A percentile compares a stretch with the other conserved stretches of the same genome.
These are phyloP conservation scores for Arthroderma sp. DNA, from an alignment of 2,329 filamentous ascomycete genomes.

Conservation along the genomic window DNA sequence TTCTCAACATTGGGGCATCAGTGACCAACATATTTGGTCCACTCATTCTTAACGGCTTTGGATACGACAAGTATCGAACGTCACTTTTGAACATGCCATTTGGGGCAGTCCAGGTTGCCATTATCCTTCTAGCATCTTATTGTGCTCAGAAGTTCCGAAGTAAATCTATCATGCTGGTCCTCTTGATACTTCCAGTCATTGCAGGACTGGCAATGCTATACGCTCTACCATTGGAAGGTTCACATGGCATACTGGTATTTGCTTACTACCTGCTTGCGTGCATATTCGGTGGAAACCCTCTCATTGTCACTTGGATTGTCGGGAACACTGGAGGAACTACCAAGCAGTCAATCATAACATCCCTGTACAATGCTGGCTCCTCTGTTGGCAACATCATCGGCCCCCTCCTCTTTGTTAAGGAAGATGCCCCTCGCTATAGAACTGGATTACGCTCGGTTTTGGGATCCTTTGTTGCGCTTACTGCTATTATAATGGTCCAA, in stretches of 20 bases:
- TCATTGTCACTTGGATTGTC: constrained; percentile 57
- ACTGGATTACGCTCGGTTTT: constrained; percentile 45
- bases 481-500: constrained; percentile 43
- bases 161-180: constrained; percentile 46
- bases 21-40: constrained; percentile 56
- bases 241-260: constrained; percentile 37
- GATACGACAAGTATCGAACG: constrained; percentile 46
- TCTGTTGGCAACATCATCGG: constrained; percentile 57
- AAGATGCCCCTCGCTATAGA: constrained; percentile 48
- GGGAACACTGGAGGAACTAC: constrained; percentile 57
- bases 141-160: constrained; percentile 35
- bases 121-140: constrained; percentile 48
- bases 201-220: constrained; percentile 40
- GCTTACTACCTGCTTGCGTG: constrained; percentile 57
- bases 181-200: constrained; percentile 48
- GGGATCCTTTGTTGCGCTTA: constrained; percentile 38
- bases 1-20: constrained; percentile 52
- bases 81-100: constrained; percentile 57
- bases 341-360: constrained; percentile 54
- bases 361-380: constrained; percentile 50
- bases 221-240: constrained; percentile 27
- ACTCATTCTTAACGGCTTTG: constrained; percentile 49
- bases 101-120: constrained; percentile 47
- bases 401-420: constrained; percentile 48
- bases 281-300: constrained; percentile 52